phyloP scores from a whole-genome alignment of 768 basidiomycete species.

The Boletus sp. region DNA sequence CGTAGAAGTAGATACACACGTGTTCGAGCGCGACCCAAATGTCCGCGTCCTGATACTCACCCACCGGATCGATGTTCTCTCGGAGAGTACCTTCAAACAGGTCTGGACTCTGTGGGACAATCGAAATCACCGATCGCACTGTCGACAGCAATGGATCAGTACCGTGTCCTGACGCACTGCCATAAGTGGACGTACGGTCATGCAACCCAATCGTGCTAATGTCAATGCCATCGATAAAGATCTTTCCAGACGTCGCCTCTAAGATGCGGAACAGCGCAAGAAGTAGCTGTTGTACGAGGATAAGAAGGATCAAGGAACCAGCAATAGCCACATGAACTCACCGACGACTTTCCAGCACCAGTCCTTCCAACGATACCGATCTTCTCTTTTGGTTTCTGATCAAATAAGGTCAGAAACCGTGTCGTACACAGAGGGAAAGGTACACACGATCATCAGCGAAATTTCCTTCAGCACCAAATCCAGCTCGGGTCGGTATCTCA shows the following conservation, averaged over 20 bases:
- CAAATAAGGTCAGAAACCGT: slow-evolving; percentile 4
- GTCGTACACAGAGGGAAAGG: not conserved
- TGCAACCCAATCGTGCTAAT: slow-evolving; percentile 74
- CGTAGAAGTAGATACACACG: slow-evolving; percentile 21
- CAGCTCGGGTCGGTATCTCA: slow-evolving; percentile 76
- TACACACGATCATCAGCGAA: slow-evolving; percentile 61
- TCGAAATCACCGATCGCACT: slow-evolving; percentile 77
- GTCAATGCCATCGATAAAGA: slow-evolving; percentile 73
- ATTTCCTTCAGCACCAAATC: slow-evolving; percentile 80
- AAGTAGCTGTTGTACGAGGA: slow-evolving; percentile 41
- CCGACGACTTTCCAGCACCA: slow-evolving; percentile 77
- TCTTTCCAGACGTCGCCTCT: slow-evolving; percentile 65
- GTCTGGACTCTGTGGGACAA: slow-evolving; percentile 80
- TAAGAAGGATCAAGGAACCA: not conserved
- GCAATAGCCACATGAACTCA: slow-evolving; percentile 28
- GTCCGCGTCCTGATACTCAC: slow-evolving; percentile 67
- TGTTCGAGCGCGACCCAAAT: slow-evolving; percentile 88
- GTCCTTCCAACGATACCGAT: slow-evolving; percentile 89
- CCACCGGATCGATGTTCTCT: slow-evolving; percentile 88
- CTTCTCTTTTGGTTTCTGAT: slow-evolving; percentile 75
- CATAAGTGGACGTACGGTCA: slow-evolving; percentile 35
- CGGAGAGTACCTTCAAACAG: slow-evolving; percentile 72
- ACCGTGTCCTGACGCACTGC: too few relatives aligned
- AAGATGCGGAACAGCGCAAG: slow-evolving; percentile 77
- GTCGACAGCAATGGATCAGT: not conserved